Evolutionary conservation across 1,284 basidiomycete species (phyloP).

Genomic region (Psilocybe mexicana): DNA sequence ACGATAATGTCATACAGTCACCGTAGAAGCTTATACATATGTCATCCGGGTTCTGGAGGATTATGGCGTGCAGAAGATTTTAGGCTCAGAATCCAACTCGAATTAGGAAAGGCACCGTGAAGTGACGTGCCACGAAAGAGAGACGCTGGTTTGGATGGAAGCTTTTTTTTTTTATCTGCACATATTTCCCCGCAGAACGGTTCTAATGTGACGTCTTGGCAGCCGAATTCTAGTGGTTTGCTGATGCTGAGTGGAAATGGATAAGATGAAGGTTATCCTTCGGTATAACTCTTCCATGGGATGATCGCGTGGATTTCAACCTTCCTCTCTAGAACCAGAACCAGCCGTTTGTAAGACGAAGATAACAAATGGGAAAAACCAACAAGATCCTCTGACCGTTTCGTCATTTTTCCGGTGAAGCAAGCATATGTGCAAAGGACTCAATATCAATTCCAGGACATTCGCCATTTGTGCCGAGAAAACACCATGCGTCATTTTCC

Average conservation of each 20-base stretch:
- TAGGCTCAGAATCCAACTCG: too few relatives aligned
- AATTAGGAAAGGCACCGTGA: too few relatives aligned
- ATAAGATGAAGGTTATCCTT: background rate
- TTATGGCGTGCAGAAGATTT: too few relatives aligned
- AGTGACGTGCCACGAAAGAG: too few relatives aligned
- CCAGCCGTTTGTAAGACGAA: background rate
- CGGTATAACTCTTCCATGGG: background rate
- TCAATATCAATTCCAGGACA: too few relatives aligned
- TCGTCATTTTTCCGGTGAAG: constrained; percentile 1
- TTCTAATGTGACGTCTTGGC: background rate
- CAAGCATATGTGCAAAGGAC: background rate
- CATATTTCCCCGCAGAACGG: background rate
- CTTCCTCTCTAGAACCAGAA: background rate
- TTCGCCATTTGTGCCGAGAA: background rate
- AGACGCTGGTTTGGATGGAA: too few relatives aligned
- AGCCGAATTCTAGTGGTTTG: background rate
- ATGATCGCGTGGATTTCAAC: background rate
- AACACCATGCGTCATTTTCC: constrained; percentile 2
- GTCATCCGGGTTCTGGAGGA: too few relatives aligned
- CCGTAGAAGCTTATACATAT: too few relatives aligned
- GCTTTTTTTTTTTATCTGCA: too few relatives aligned
- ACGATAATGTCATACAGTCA: too few relatives aligned
- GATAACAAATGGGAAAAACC: background rate
- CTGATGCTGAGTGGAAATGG: background rate
- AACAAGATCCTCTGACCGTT: background rate